Conservation (phyloP, 2,329 filamentous ascomycete species). For the Pseudogymnoascus sp. region DNA sequence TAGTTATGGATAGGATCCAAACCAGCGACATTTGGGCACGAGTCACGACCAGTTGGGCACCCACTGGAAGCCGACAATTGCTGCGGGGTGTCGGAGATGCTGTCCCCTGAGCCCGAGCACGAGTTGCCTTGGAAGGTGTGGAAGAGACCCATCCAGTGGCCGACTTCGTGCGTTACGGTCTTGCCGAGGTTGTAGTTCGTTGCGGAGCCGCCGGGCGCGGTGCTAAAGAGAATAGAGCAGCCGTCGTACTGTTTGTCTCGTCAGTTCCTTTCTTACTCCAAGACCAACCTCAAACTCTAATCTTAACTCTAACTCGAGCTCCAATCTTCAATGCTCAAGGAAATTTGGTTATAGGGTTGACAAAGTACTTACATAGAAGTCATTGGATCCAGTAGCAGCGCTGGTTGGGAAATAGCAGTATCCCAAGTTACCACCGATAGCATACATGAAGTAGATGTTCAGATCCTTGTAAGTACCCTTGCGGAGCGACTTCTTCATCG, state of each 20-base stretch:
- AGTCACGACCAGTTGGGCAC: slow-evolving; percentile 33
- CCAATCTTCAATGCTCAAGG: neutral
- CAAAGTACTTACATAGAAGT: slow-evolving; percentile 23
- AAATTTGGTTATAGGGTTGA: neutral
- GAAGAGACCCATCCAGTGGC: slow-evolving; percentile 41
- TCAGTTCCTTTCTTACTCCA: slow-evolving; percentile 6
- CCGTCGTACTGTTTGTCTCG: slow-evolving; percentile 19
- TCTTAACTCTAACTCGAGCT: neutral
- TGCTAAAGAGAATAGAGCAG: slow-evolving; percentile 33
- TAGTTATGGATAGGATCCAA: slow-evolving; percentile 29
- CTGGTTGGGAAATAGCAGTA: slow-evolving; percentile 21
- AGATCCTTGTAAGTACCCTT: slow-evolving; percentile 29
- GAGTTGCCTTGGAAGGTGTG: slow-evolving; percentile 38
- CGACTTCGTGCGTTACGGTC: slow-evolving; percentile 36
- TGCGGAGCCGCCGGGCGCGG: slow-evolving; percentile 31
- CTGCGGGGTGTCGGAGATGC: slow-evolving; percentile 34
- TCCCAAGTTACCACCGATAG: slow-evolving; percentile 18
- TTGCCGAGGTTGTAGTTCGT: slow-evolving; percentile 31
- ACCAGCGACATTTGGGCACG: slow-evolving; percentile 20
- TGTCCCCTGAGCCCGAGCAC: slow-evolving; percentile 32
- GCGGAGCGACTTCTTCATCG: slow-evolving; percentile 38
- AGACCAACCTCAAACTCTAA: slow-evolving; percentile 2
- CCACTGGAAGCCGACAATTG: slow-evolving; percentile 28
- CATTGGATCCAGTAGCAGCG: slow-evolving; percentile 24
- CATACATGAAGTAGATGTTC: slow-evolving; percentile 27